Conservation (phyloP, 257 asterid genomes). For the Asclepias syriaca region DNA sequence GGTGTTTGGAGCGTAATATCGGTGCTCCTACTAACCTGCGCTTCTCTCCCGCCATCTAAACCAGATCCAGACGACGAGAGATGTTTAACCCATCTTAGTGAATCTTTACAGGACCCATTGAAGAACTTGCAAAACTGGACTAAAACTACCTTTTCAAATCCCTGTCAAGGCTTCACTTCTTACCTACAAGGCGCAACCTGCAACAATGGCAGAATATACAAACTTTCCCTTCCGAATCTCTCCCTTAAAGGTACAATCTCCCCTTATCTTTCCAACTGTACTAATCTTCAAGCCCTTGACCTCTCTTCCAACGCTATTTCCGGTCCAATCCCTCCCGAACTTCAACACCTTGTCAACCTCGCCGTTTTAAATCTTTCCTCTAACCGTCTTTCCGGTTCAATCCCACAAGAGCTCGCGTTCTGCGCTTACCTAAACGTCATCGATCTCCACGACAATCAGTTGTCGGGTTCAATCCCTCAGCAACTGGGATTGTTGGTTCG, state of each 20-base stretch:
- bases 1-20: constrained; percentile 25
- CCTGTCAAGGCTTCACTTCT: constrained; percentile 72
- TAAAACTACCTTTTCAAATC: constrained; percentile 45
- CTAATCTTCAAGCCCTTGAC: constrained; percentile 85
- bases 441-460: constrained; percentile 72
- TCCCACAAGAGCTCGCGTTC: constrained; percentile 65
- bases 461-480: constrained; percentile 67
- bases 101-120: constrained; percentile 61
- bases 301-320: constrained; percentile 73
- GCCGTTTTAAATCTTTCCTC: constrained; percentile 80
- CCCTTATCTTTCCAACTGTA: constrained; percentile 84
- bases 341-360: constrained; percentile 65
- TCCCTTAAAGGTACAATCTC: constrained; percentile 71
- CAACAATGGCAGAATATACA: constrained; percentile 90
- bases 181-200: constrained; percentile 85
- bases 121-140: constrained; percentile 79
- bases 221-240: constrained; percentile 64
- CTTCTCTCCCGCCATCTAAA: constrained; percentile 27
- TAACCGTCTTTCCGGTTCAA: constrained; percentile 58
- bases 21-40: constrained; percentile 31
- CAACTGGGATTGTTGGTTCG: constrained; percentile 70
- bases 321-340: constrained; percentile 70
- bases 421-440: constrained; percentile 87
- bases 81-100: constrained; percentile 60
- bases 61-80: constrained; percentile 83